Percentiles rank a stretch among this genome's conserved stretches.
phyloP scores from a whole-genome alignment of 108 stramenopile species.

The Parmales sp. region DNA sequence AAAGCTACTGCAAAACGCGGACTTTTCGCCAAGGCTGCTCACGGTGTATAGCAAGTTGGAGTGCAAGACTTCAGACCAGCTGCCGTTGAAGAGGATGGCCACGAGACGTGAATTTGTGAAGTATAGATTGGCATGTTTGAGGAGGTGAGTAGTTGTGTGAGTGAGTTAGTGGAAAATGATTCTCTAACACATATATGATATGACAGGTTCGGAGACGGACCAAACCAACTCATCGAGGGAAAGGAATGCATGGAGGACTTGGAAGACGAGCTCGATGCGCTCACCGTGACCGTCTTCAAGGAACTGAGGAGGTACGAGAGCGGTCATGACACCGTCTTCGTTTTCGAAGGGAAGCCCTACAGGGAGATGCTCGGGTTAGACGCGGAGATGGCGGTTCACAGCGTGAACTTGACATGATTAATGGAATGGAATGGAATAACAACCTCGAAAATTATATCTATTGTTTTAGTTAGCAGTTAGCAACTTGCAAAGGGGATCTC shows the following conservation, averaged over 20 bases:
- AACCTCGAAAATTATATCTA: no score
- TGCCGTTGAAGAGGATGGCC: conserved; percentile 1
- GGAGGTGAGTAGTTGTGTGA: not conserved
- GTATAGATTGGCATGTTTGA: not conserved
- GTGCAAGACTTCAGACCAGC: not conserved
- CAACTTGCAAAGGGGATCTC: no score
- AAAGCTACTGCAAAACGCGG: conserved; percentile 2
- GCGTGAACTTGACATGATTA: not conserved
- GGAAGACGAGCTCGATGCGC: not conserved
- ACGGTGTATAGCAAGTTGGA: not conserved
- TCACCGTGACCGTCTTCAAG: not conserved
- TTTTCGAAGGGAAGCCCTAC: not conserved
- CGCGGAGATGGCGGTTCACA: not conserved
- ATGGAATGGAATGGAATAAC: no score
- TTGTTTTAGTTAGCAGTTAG: no score
- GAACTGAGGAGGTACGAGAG: not conserved
- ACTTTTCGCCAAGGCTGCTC: not conserved
- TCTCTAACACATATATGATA: not conserved
- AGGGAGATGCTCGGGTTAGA: not conserved
- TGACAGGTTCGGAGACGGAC: not conserved
- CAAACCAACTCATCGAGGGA: not conserved
- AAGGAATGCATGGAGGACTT: not conserved
- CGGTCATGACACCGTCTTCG: not conserved
- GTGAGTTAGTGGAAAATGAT: not conserved
- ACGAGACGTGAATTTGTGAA: not conserved